phyloP scores from a whole-genome alignment of 176 grass and related monocot genomes.

The Echinochloa phyllopogon region DNA sequence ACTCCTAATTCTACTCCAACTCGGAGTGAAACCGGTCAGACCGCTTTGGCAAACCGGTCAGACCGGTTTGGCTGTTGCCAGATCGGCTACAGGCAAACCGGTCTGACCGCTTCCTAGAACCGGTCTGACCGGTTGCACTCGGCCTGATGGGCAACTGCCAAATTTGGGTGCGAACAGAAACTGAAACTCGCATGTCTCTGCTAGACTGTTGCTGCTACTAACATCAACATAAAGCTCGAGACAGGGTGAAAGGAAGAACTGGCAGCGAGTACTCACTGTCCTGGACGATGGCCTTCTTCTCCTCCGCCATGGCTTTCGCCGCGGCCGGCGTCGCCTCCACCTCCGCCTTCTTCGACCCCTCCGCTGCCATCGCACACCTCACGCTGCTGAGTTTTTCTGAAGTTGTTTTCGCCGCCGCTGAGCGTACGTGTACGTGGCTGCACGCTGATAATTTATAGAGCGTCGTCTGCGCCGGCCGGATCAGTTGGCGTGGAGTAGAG shows the following conservation, averaged over 20 bases:
- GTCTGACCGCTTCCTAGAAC: too few relatives aligned
- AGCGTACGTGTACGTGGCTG: background rate
- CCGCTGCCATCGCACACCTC: slow-evolving; percentile 24
- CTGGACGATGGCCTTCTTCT: slow-evolving; percentile 15
- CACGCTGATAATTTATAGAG: slow-evolving; percentile 2
- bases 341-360: slow-evolving; percentile 21
- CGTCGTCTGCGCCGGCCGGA: background rate
- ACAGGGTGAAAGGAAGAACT: background rate
- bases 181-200: background rate
- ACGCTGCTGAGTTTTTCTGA: background rate
- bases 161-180: too few relatives aligned
- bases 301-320: background rate
- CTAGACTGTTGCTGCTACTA: background rate
- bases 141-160: too few relatives aligned
- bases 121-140: too few relatives aligned
- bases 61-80: too few relatives aligned
- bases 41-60: too few relatives aligned
- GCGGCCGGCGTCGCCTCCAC: background rate
- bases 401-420: background rate
- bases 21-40: too few relatives aligned
- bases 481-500: background rate
- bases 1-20: too few relatives aligned
- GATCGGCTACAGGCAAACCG: too few relatives aligned
- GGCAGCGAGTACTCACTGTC: slow-evolving; percentile 33
- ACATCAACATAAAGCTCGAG: background rate